Evolutionary conservation across 2,329 filamentous ascomycete genomes (phyloP), one percentile per base, ranked within the genome.

Genomic region (Herpotrichia juniperi): DNA sequence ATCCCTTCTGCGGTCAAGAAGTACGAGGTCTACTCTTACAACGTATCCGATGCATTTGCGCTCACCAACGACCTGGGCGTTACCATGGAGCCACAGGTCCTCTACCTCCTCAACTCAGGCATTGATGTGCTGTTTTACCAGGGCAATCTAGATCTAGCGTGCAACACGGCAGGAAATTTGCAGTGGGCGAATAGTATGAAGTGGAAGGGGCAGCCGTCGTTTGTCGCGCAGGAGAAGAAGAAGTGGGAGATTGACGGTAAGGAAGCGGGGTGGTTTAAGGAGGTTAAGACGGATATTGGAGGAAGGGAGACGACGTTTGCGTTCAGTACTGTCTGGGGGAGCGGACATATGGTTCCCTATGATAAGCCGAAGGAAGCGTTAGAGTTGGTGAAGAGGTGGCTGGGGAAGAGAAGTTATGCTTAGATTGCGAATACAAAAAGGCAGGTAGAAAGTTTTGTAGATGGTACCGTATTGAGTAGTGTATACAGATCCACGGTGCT

Each of bases 151-250:
- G 74, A 76, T 50, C 62, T 76, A 42, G 74, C 72, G 8, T 77
- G 74, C 48, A 77, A 77, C 46, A 75, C 74, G 6, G 73, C 73
- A 10, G 73, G 74, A 0, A 76, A 74, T 35, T 64, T 53, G 48
- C 62, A 73, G 24, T 78, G 72, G 72, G 74, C 76, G 16, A 72
- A 70, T 16, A 69, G 64, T 9, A 68, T 79, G 66, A 53, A 63
- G 2, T 80, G 78, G 78, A 76, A 74, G 46, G 76, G 76, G 1
- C 76, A 78, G 59, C 66, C 76, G 2, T 74, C 72, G 10, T 79
- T 78, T 59, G 69, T 68, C 0, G 62, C 71, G 6, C 66, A 74
- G 58, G 40, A 57, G 10, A 67, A 66, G 56, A 55, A 53, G 44
- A 26, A 24, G 5, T 72, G 68, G 68, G 61, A 58, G 48, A 44